These are phyloP conservation scores for Candolleomyces aberdarensis DNA, from an alignment of 768 basidiomycete genomes.

Conservation along the genomic window DNA sequence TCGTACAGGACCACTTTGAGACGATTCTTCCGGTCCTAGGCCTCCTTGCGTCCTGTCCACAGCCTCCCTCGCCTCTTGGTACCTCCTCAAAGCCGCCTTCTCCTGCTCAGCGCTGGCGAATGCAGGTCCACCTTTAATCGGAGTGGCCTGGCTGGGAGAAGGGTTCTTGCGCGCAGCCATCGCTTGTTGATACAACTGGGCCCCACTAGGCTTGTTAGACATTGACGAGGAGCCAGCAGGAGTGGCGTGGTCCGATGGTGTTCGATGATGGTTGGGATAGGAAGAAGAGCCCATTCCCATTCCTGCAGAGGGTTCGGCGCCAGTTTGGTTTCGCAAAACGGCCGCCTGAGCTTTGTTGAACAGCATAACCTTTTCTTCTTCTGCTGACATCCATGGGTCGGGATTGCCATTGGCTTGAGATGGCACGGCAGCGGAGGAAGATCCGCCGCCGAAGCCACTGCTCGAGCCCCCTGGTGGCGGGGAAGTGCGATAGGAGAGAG, in stretches of 20 bases:
- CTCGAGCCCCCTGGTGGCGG: slow-evolving; percentile 16
- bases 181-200: slow-evolving; percentile 10
- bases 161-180: slow-evolving; percentile 15
- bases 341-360: slow-evolving; percentile 66
- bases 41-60: slow-evolving; percentile 57
- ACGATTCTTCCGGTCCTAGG: slow-evolving; percentile 15
- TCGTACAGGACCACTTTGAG: slow-evolving; percentile 7
- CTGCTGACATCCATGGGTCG: slow-evolving; percentile 60
- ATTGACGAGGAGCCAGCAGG: not conserved
- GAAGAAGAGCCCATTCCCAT: not conserved
- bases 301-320: slow-evolving; percentile 15
- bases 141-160: slow-evolving; percentile 15
- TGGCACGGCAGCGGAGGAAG: slow-evolving; percentile 12
- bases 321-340: slow-evolving; percentile 52
- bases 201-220: too few species aligned
- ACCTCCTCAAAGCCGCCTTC: slow-evolving; percentile 65
- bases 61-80: slow-evolving; percentile 68
- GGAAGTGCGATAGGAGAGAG: slow-evolving; percentile 12
- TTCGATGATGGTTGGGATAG: too few species aligned
- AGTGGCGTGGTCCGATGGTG: too few species aligned
- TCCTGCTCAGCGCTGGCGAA: slow-evolving; percentile 70
- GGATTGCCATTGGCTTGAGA: slow-evolving; percentile 6
- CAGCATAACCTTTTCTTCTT: slow-evolving; percentile 73
- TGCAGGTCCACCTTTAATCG: slow-evolving; percentile 29
- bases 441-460: not conserved